Evolutionary conservation across 208 protist genomes (phyloP), one percentile per base, ranked within the genome.

Genomic region (Tetramitus jugosus): DNA sequence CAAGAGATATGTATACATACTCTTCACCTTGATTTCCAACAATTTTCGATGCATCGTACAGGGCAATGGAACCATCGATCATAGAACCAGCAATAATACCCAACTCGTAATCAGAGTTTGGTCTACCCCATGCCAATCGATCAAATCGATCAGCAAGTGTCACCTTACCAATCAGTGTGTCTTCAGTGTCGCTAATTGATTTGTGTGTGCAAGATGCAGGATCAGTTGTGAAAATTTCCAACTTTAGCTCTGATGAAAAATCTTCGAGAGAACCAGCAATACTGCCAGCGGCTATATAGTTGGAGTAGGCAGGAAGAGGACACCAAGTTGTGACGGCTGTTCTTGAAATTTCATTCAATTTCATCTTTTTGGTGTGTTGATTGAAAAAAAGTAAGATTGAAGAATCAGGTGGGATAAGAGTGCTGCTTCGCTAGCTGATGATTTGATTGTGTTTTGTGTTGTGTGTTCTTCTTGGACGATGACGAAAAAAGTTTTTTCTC

Each of bases 11-110:
- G 7, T 53, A 53, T 53, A 53, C 17, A 23, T 17, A 23, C 17
- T 53, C 7, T 53, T 23, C 17, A 53, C 46, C 17, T 14, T 60
- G 20, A n/a, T 60, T 4, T 40, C 60, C 43, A n/a, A 75, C 23
- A 7, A 75, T 75, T 49, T 52, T 60, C 4, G 20, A 39, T 29
- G 43, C 29, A 75, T 75, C 68, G 7, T 17, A 75, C 2, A 75
- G 7, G 26, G 14, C n/a, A n/a, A 75, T 39, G 8, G 23, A 2
- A 60, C 68, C 68, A 60, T 75, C 43, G 7, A 60, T 33, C 29
- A 20, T 26, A 35, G 43, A 40, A 35, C 43, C 45, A 40, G 68
- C 68, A 39, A 75, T 17, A 20, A 75, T 60, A 75, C 68, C 68
- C 2, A 40, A 20, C n/a, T 4, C 37, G 4, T 42, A 7, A 29